Evolutionary conservation across 768 basidiomycete species (phyloP), one percentile per base, ranked within the genome.

Genomic region (Grammothele lineata): DNA sequence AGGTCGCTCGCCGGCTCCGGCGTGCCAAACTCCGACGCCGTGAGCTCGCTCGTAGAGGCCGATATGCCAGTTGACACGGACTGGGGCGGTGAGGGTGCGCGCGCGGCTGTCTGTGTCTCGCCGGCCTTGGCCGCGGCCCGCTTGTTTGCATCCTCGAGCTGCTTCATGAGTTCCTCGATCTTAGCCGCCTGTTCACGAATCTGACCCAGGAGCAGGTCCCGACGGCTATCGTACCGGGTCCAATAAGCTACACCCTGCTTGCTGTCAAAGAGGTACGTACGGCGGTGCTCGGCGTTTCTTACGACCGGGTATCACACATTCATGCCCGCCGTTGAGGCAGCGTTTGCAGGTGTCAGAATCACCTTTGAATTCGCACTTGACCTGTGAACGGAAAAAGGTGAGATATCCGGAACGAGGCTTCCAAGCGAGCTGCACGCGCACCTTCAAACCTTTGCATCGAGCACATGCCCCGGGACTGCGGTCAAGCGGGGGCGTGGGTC

Each of bases 261-360:
- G n/a, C n/a, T 23, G n/a, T 12, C 43, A 42, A 21, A 38, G 8
- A 14, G 36, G 18, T 19, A 68, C 84, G 62, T 66, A 90, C 87
- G 85, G 88, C 43, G 88, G 87, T 4, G 82, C 76, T 37, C 83
- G 73, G 47, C 87, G 82, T 59, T 86, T 85, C 66, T 87, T 90
- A 51, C 85, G 75, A n/a, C 87, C 87, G n/a, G 87, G 87, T 40
- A 85, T 87, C 34, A 82, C 67, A 55, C 87, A 91, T 42, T 87
- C 84, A 46, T 86, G 81, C 5, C 77, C 78, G 9, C 83, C 83
- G 50, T 78, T 77, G 45, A 76, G 63, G 57, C 87, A 91, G 10
- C 87, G 81, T 59, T 79, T 87, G 65, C 87, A 91, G 3, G 80
- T 79, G 57, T 89, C 85, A 12, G 73, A 77, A 40, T 85, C 83